Evolutionary conservation across 352 stramenopile genomes (phyloP), one percentile per base, ranked within the genome.

Genomic region (Phytopythium litorale): DNA sequence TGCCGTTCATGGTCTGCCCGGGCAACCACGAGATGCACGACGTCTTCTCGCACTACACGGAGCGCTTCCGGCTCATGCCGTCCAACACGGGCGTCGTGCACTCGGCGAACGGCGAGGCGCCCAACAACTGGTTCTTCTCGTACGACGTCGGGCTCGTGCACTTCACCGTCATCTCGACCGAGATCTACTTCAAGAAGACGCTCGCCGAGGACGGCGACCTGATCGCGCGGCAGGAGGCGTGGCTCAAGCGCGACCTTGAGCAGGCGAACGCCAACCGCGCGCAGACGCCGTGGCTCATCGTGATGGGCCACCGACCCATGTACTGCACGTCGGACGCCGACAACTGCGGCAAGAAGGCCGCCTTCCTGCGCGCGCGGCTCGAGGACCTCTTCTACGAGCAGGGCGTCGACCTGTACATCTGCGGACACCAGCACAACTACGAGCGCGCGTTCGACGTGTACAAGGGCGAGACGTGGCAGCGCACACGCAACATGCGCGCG

Each of bases 11-110:
- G 88, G 87, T 97, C 48, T 82, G 83, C 13, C 81, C 87, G 1
- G 92, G 92, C 37, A 98, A 98, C 71, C 92, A 98, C 74, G 92
- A 98, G 65, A 87, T 75, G 21, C 75, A 97, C 67, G 86, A 87
- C 51, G 63, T 75, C 56, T 95, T 96, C 65, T 81, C 71, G 53
- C 85, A 97, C 70, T 95, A 96, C 78, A 90, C 86, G 15, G 72
- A 96, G 61, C 79, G 84, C 11, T 97, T 97, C 60, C 84, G 78
- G 40, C 75, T 90, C 42, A 94, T 96, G 81, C 87, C 88, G 37
- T 80, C 81, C 49, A 92, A 88, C 63, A 76, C 78, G 21, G 82
- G 85, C 45, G 69, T 77, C 4, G 80, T 89, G 23, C 52, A 78
- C 16, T 78, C 84, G 6, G 63, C 67, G 4, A 68, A 79, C 25